Evolutionary conservation across 345 rosid species (phyloP).

Genomic region (Carallia brachiata): DNA sequence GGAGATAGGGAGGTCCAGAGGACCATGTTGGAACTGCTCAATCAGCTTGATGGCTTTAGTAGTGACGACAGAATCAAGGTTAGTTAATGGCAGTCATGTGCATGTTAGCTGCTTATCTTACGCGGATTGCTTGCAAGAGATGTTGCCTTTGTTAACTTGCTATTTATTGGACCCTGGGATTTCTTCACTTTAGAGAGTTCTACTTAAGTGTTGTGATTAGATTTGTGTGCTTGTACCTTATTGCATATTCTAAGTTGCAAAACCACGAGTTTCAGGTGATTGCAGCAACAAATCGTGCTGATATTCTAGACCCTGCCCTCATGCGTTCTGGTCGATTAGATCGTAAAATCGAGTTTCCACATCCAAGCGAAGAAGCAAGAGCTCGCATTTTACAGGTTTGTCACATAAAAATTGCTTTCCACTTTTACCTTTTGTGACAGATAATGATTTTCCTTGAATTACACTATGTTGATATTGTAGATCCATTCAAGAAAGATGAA

Average conservation of each 20-base stretch:
- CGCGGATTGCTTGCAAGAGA: neutral
- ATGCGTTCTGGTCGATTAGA: conserved; percentile 99
- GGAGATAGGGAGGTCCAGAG: conserved; percentile 99
- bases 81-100: neutral
- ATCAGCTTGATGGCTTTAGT: conserved; percentile 98
- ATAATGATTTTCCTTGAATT: neutral
- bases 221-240: too few relatives aligned
- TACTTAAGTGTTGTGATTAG: too few relatives aligned
- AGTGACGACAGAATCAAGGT: conserved; percentile 99
- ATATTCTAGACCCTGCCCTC: conserved; percentile 96
- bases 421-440: neutral
- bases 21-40: conserved; percentile 96
- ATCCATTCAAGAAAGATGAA: conserved; percentile 99
- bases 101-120: neutral
- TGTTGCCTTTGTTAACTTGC: neutral
- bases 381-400: conserved; percentile 93
- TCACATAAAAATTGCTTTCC: neutral
- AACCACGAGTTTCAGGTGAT: conserved; percentile 58
- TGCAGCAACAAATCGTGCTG: conserved; percentile 99
- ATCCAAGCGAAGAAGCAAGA: conserved; percentile 98
- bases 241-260: too few relatives aligned
- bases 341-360: conserved; percentile 98
- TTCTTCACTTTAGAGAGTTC: too few relatives aligned
- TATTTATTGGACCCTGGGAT: neutral
- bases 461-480: conserved; percentile 31